A percentile compares a stretch with the other conserved stretches of the same genome.
phyloP scores from a whole-genome alignment of 495 filamentous ascomycete genomes.

The Pyrenula massariospora region DNA sequence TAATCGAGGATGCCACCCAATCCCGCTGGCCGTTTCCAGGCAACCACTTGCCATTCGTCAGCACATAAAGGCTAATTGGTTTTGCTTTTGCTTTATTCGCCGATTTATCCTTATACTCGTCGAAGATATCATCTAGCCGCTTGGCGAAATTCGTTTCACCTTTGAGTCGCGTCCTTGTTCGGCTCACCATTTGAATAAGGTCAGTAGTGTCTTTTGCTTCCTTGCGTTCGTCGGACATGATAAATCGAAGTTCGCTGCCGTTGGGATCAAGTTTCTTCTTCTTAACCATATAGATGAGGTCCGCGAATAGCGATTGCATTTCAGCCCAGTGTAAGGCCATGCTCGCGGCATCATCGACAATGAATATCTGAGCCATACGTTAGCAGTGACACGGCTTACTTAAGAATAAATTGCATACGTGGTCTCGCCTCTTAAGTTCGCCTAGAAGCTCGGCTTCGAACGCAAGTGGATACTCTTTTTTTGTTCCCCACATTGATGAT shows the following conservation, averaged over 20 bases:
- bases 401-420: conserved; percentile 4
- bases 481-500: background rate
- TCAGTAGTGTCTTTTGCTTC: background rate
- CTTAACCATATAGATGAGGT: conserved; percentile 21
- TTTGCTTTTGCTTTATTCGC: conserved; percentile 1
- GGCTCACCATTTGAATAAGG: conserved; percentile 9
- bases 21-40: background rate
- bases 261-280: conserved; percentile 4
- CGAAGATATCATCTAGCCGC: background rate
- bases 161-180: conserved; percentile 5
- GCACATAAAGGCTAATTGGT: conserved; percentile 21
- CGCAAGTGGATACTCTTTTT: background rate
- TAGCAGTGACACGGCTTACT: conserved; percentile 3
- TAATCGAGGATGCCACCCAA: background rate
- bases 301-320: conserved; percentile 12
- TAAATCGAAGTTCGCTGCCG: background rate
- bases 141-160: conserved; percentile 8
- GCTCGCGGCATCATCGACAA: conserved; percentile 24
- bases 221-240: conserved; percentile 7
- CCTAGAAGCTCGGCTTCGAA: conserved; percentile 5
- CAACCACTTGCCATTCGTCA: conserved; percentile 29
- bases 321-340: conserved; percentile 18
- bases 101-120: conserved; percentile 4
- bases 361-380: conserved; percentile 19
- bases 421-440: conserved; percentile 12